Conservation (phyloP, 2,329 filamentous ascomycete species). For the Nemania sp. region DNA sequence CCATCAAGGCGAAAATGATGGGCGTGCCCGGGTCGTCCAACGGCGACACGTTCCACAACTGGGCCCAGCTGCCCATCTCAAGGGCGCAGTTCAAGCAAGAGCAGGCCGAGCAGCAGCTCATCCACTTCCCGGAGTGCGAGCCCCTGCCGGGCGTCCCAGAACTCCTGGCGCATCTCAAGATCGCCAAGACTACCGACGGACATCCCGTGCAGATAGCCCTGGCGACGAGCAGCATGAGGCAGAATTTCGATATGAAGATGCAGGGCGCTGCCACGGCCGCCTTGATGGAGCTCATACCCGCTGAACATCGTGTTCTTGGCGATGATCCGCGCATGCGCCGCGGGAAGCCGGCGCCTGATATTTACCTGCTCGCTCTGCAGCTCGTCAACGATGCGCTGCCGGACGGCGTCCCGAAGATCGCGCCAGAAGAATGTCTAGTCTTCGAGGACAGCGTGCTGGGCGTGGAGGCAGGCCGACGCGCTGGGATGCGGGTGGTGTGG, state of each 20-base stretch:
- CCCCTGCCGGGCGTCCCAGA: slow-evolving; percentile 65
- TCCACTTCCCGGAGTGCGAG: slow-evolving; percentile 61
- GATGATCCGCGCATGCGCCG: slow-evolving; percentile 66
- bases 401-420: slow-evolving; percentile 52
- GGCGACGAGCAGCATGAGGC: slow-evolving; percentile 63
- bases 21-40: slow-evolving; percentile 54
- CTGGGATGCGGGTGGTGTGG: slow-evolving; percentile 76
- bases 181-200: slow-evolving; percentile 31
- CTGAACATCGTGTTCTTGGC: slow-evolving; percentile 61
- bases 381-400: slow-evolving; percentile 62
- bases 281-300: slow-evolving; percentile 50
- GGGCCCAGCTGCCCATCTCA: slow-evolving; percentile 71
- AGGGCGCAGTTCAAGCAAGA: slow-evolving; percentile 60
- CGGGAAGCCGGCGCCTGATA: slow-evolving; percentile 74
- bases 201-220: slow-evolving; percentile 58
- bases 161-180: slow-evolving; percentile 53
- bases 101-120: slow-evolving; percentile 55
- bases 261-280: slow-evolving; percentile 31
- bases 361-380: slow-evolving; percentile 69
- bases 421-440: slow-evolving; percentile 69
- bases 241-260: slow-evolving; percentile 67
- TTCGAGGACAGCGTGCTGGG: slow-evolving; percentile 76
- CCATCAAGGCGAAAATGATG: slow-evolving; percentile 73
- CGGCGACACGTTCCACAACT: slow-evolving; percentile 50
- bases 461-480: slow-evolving; percentile 69